Evolutionary conservation across 345 rosid genomes (phyloP).

Genomic region (Balakata baccata): DNA sequence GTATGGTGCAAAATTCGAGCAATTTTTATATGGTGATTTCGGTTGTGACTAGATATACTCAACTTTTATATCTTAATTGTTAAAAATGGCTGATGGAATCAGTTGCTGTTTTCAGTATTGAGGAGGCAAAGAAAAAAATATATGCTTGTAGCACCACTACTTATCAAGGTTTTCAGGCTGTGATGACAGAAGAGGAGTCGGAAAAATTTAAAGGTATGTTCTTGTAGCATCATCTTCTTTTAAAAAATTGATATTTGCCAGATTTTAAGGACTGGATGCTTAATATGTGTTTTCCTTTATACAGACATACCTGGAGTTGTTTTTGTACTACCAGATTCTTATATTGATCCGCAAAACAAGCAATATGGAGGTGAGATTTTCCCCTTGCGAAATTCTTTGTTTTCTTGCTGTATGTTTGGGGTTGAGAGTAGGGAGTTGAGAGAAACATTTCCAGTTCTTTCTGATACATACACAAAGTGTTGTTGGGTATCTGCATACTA

Average conservation of each 20-base stretch:
- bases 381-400: background rate
- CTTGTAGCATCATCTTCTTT: background rate
- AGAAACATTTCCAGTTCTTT: background rate
- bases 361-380: constrained; percentile 76
- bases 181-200: constrained; percentile 83
- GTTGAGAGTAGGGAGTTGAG: background rate
- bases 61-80: background rate
- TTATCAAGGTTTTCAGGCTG: constrained; percentile 89
- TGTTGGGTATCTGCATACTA: background rate
- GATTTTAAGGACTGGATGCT: constrained; percentile 7
- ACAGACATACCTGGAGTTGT: constrained; percentile 82
- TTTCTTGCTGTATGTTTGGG: background rate
- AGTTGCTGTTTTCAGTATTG: constrained; percentile 49
- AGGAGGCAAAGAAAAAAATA: constrained; percentile 76
- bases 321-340: constrained; percentile 85
- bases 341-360: constrained; percentile 81
- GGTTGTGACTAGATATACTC: background rate
- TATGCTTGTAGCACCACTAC: constrained; percentile 98
- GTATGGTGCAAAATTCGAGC: background rate
- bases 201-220: constrained; percentile 56
- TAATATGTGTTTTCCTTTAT: constrained; percentile 12
- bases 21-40: background rate
- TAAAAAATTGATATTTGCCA: background rate
- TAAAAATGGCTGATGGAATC: background rate
- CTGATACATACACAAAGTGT: background rate